A percentile compares a stretch with the other conserved stretches of the same genome.
phyloP scores from a whole-genome alignment of 2,329 filamentous ascomycete species.

The Aspergillus caelatus region DNA sequence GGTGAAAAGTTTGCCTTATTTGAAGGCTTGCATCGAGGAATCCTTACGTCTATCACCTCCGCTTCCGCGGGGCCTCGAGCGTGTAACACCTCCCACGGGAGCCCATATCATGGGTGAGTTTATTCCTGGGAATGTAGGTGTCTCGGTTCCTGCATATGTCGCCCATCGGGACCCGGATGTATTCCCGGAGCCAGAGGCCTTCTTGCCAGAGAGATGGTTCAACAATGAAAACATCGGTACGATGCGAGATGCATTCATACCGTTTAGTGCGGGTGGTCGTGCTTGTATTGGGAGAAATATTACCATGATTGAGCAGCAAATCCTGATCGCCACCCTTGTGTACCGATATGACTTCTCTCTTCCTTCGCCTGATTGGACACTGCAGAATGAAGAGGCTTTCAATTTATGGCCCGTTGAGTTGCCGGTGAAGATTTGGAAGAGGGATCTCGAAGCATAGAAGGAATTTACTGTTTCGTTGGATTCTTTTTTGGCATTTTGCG shows the following conservation, averaged over 20 bases:
- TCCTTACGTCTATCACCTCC: slow-evolving; percentile 12
- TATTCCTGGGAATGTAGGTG: slow-evolving; percentile 4
- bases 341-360: slow-evolving; percentile 11
- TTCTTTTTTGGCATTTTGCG: neutral
- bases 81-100: slow-evolving; percentile 12
- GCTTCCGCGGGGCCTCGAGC: slow-evolving; percentile 7
- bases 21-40: slow-evolving; percentile 15
- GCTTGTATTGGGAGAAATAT: slow-evolving; percentile 26
- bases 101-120: slow-evolving; percentile 10
- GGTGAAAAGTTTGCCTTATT: slow-evolving; percentile 14
- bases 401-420: neutral
- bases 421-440: neutral
- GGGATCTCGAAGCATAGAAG: neutral
- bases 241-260: slow-evolving; percentile 8
- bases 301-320: slow-evolving; percentile 23
- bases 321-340: slow-evolving; percentile 18
- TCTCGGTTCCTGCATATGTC: neutral
- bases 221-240: neutral
- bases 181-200: slow-evolving; percentile 6
- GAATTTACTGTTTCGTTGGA: neutral
- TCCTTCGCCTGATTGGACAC: neutral
- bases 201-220: slow-evolving; percentile 10
- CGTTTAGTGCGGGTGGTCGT: slow-evolving; percentile 22
- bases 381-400: neutral
- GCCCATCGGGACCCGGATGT: neutral